Evolutionary conservation across 2,329 filamentous ascomycete species (phyloP), one percentile per base, ranked within the genome.

Genomic region (Rugonectria rugulosa): DNA sequence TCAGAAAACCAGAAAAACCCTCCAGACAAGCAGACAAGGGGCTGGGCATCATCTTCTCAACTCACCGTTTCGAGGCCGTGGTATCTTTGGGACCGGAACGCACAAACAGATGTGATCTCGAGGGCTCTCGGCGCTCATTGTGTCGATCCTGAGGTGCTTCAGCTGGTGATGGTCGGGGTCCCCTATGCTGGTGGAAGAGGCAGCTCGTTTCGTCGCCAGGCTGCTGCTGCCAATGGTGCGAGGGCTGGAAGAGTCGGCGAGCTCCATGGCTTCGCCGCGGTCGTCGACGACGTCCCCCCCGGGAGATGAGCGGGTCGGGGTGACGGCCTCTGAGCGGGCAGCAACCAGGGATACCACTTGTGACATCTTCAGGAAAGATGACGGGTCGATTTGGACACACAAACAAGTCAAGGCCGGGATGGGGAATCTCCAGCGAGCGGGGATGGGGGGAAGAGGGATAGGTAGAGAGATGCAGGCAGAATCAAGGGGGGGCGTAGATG

Each of bases 1-100:
- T 20, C 38, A 42, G 23, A 36, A 53, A 27, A 62, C 61, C 54
- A 65, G 61, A 59, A 51, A 48, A 56, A 45, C 11, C 36, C 9
- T 15, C 12, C n/a, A n/a, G n/a, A n/a, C n/a, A n/a, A n/a, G n/a
- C n/a, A n/a, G n/a, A n/a, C n/a, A n/a, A n/a, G n/a, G n/a, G n/a
- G n/a, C n/a, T n/a, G 29, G n/a, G 12, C 29, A 32, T 5, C 10
- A 6, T 24, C n/a, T 5, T 19, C 15, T 26, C 53, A 37, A 75
- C 82, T 74, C 73, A 86, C 83, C 82, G 67, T 86, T 86, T 41
- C 83, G 76, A 50, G 83, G 83, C 53, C 83, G 76, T 3, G 83
- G 83, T 41, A 86, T 80, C 67, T 85, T 86, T 5, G 82, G 82
- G 15, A 79, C 77, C 38, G 81, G 81, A 11, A 81, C 78, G 64